Conservation (phyloP, 169 alveolate genomes). For the Cytauxzoon felis region DNA sequence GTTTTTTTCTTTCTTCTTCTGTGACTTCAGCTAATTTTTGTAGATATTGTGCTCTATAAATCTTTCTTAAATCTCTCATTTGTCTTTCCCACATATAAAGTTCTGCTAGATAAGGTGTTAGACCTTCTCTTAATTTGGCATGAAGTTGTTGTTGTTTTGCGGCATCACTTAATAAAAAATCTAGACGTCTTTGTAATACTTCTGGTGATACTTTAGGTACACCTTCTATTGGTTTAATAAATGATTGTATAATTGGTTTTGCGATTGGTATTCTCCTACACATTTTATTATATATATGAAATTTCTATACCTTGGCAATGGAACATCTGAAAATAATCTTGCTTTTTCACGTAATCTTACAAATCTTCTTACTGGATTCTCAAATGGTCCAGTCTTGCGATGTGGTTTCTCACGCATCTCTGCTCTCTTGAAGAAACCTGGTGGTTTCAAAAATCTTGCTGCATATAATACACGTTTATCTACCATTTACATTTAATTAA, state of each 20-base stretch:
- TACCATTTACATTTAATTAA: neutral
- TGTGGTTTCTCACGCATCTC: constrained; percentile 78
- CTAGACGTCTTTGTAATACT: constrained; percentile 73
- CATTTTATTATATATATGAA: neutral
- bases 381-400: constrained; percentile 76
- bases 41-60: constrained; percentile 79
- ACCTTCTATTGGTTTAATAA: constrained; percentile 59
- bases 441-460: constrained; percentile 59
- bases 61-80: constrained; percentile 74
- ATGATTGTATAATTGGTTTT: constrained; percentile 43
- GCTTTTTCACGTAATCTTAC: constrained; percentile 77
- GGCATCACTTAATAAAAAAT: constrained; percentile 67
- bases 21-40: constrained; percentile 76
- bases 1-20: constrained; percentile 72
- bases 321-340: constrained; percentile 68
- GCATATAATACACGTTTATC: constrained; percentile 36
- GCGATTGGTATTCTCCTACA: constrained; percentile 68
- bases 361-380: constrained; percentile 73
- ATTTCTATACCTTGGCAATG: constrained; percentile 62
- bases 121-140: constrained; percentile 74
- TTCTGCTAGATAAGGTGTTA: constrained; percentile 81
- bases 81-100: constrained; percentile 83
- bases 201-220: constrained; percentile 73
- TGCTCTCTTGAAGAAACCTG: constrained; percentile 78
- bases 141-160: constrained; percentile 75